A percentile compares a stretch with the other conserved stretches of the same genome.
Conservation (phyloP, 208 protist species). For the Phytomonas sp. region DNA sequence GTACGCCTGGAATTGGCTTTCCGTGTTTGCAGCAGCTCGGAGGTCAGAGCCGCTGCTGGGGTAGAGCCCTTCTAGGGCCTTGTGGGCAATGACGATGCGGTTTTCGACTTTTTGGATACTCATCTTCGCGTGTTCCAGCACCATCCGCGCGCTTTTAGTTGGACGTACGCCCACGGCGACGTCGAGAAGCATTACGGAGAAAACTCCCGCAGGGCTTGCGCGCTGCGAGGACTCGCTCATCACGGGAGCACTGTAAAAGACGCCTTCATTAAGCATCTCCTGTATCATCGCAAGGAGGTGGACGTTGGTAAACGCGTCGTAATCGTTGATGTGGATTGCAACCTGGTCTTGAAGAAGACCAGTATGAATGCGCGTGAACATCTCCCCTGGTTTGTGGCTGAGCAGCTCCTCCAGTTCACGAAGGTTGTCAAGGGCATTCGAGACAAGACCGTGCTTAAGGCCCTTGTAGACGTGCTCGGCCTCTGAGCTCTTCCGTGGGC, state of each 20-base stretch:
- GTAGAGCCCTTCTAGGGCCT: slow-evolving; percentile 23
- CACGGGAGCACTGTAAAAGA: slow-evolving; percentile 40
- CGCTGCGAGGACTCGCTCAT: slow-evolving; percentile 41
- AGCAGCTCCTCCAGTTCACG: slow-evolving; percentile 57
- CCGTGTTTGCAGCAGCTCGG: neutral
- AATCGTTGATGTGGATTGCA: slow-evolving; percentile 70
- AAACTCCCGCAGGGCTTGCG: slow-evolving; percentile 33
- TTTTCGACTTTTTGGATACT: slow-evolving; percentile 38
- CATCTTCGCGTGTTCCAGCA: slow-evolving; percentile 63
- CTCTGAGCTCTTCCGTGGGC: neutral
- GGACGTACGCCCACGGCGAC: slow-evolving; percentile 76
- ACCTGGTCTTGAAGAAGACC: slow-evolving; percentile 67
- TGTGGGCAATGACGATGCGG: slow-evolving; percentile 46
- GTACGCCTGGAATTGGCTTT: slow-evolving; percentile 47
- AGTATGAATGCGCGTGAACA: slow-evolving; percentile 55
- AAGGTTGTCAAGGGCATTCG: slow-evolving; percentile 50
- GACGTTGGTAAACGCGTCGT: slow-evolving; percentile 67
- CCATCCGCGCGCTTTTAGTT: slow-evolving; percentile 47
- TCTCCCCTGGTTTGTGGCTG: slow-evolving; percentile 21
- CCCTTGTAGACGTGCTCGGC: slow-evolving; percentile 53
- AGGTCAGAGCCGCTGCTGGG: neutral
- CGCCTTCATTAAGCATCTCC: slow-evolving; percentile 69
- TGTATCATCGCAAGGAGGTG: slow-evolving; percentile 53
- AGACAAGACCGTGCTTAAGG: slow-evolving; percentile 54
- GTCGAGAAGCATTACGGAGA: slow-evolving; percentile 61